phyloP scores from a whole-genome alignment of 106 monocot genomes.

The Dioscorea dumetorum region DNA sequence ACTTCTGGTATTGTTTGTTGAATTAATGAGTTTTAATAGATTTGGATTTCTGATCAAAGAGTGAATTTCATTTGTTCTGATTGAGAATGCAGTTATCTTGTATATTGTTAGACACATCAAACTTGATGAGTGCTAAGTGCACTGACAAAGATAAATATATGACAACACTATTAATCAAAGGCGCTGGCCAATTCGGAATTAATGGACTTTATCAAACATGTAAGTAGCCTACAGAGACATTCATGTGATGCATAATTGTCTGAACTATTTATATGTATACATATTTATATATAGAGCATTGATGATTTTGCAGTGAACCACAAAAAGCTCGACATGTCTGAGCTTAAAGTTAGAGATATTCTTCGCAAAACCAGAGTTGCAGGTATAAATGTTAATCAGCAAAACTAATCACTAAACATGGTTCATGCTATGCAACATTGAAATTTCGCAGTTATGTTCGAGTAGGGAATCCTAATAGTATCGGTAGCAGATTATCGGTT shows the following conservation, averaged over 20 bases:
- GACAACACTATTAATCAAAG: constrained; percentile 20
- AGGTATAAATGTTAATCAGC: constrained; percentile 1
- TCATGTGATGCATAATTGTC: background rate
- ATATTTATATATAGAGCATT: no score
- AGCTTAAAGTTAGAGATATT: constrained; percentile 25
- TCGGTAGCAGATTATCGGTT: constrained; percentile 15
- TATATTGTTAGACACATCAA: constrained; percentile 29
- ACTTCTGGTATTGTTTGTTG: constrained; percentile 20
- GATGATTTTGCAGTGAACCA: constrained; percentile 24
- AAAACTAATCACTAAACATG: background rate
- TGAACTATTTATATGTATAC: no score
- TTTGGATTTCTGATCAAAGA: background rate
- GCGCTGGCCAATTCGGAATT: constrained; percentile 28
- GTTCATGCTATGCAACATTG: background rate
- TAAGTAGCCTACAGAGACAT: constrained; percentile 2
- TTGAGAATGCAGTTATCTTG: constrained; percentile 12
- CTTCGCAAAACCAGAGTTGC: constrained; percentile 20
- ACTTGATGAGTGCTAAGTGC: constrained; percentile 16
- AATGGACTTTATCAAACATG: constrained; percentile 29
- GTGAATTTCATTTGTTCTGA: background rate
- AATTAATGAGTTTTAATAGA: background rate
- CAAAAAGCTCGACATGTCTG: constrained; percentile 27
- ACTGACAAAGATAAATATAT: constrained; percentile 30
- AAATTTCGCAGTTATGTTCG: no score
- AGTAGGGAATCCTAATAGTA: constrained; percentile 20